These are phyloP conservation scores for Apium graveolens DNA, from an alignment of 129 eudicot species.

Conservation along the genomic window DNA sequence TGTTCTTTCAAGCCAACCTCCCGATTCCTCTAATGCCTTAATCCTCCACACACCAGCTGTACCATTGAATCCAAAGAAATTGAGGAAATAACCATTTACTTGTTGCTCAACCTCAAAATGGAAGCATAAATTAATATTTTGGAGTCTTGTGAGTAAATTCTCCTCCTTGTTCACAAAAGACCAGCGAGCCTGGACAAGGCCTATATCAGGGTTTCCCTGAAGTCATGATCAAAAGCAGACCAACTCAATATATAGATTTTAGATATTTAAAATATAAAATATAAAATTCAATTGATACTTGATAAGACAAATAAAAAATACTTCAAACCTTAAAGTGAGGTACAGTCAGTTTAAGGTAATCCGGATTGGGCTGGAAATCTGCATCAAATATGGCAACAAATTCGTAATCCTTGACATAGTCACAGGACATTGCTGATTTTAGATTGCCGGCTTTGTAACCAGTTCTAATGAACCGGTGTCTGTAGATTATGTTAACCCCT, in stretches of 20 bases:
- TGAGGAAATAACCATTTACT: constrained; percentile 66
- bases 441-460: constrained; percentile 97
- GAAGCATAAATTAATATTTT: constrained; percentile 80
- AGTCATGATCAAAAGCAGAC: constrained; percentile 5
- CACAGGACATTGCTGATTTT: constrained; percentile 92
- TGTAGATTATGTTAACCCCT: constrained; percentile 68
- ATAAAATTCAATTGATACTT: too few species aligned
- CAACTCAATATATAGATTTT: neutral
- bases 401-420: constrained; percentile 80
- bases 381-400: constrained; percentile 86
- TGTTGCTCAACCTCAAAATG: constrained; percentile 97
- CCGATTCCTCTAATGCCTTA: constrained; percentile 84
- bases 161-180: constrained; percentile 87
- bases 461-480: constrained; percentile 74
- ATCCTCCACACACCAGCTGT: constrained; percentile 98
- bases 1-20: constrained; percentile 93
- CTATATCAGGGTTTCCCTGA: constrained; percentile 88
- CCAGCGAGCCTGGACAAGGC: constrained; percentile 91
- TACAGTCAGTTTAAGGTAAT: constrained; percentile 60
- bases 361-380: constrained; percentile 84
- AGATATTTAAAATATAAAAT: neutral
- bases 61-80: constrained; percentile 89
- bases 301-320: too few species aligned
- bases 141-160: constrained; percentile 79
- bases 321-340: constrained; percentile 88